Evolutionary conservation across 306 rosid species (phyloP).

Genomic region (Trichosanthes truncata): DNA sequence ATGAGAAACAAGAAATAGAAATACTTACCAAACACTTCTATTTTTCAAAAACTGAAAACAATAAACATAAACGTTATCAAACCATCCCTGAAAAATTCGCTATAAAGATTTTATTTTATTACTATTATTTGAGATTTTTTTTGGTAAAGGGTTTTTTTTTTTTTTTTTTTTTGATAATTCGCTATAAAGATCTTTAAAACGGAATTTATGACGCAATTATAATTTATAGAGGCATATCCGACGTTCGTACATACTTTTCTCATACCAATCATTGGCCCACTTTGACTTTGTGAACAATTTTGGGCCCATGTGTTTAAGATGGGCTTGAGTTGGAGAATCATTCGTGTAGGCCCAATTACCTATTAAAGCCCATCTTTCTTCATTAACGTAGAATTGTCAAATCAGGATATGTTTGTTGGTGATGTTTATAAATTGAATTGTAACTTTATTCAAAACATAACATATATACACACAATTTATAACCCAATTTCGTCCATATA

Average conservation of each 20-base stretch:
- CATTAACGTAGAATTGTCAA: neutral
- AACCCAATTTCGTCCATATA: neutral
- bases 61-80: too few species aligned
- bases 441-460: too few species aligned
- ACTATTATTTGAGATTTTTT: too few species aligned
- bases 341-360: neutral
- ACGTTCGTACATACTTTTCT: neutral
- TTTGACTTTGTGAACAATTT: neutral
- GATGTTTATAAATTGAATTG: neutral
- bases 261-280: neutral
- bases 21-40: too few species aligned
- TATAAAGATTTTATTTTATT: too few species aligned
- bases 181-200: neutral
- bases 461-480: too few species aligned
- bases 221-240: neutral
- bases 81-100: too few species aligned
- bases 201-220: neutral
- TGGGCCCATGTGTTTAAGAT: neutral
- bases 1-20: too few species aligned
- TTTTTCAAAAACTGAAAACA: too few species aligned
- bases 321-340: neutral
- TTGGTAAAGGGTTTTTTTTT: too few species aligned
- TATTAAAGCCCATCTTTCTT: neutral
- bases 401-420: neutral
- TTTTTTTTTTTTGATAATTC: too few species aligned